Evolutionary conservation across 2,329 filamentous ascomycete genomes (phyloP).

Genomic region (Fusarium sp.): DNA sequence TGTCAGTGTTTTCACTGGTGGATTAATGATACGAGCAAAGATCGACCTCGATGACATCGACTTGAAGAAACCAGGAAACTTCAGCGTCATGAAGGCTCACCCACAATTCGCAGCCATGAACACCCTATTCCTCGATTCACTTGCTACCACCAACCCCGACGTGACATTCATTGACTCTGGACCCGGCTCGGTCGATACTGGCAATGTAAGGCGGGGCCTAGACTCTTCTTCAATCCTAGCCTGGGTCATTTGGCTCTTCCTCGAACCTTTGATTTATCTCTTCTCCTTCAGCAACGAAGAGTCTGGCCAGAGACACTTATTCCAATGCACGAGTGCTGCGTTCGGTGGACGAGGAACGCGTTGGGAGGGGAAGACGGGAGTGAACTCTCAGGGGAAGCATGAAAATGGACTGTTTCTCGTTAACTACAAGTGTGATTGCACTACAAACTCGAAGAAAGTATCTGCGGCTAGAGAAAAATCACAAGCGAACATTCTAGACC

Average conservation of each 20-base stretch:
- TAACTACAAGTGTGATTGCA: slow-evolving; percentile 47
- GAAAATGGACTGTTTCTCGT: slow-evolving; percentile 50
- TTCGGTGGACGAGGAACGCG: slow-evolving; percentile 50
- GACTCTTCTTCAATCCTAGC: slow-evolving; percentile 40
- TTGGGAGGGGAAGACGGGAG: slow-evolving; percentile 47
- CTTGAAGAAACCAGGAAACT: slow-evolving; percentile 44
- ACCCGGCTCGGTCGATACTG: slow-evolving; percentile 47
- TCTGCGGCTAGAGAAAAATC: slow-evolving; percentile 45
- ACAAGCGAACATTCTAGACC: slow-evolving; percentile 46
- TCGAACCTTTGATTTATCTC: slow-evolving; percentile 47
- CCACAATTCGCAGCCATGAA: slow-evolving; percentile 45
- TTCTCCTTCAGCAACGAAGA: slow-evolving; percentile 47
- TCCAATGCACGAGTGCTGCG: slow-evolving; percentile 50
- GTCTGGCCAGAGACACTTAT: slow-evolving; percentile 50
- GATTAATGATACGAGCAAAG: slow-evolving; percentile 10
- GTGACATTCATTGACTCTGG: slow-evolving; percentile 45
- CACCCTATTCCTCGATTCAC: slow-evolving; percentile 39
- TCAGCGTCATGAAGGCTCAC: slow-evolving; percentile 39
- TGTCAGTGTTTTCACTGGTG: slow-evolving; percentile 43
- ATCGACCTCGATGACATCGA: slow-evolving; percentile 44
- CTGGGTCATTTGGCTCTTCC: slow-evolving; percentile 49
- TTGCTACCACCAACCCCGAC: slow-evolving; percentile 35
- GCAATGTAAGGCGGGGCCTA: slow-evolving; percentile 42
- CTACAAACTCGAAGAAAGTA: slow-evolving; percentile 47
- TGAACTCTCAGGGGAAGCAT: slow-evolving; percentile 43